Base-by-base conservation (phyloP, 164 flowering plant genomes). In the Macadamia tetraphylla region DNA sequence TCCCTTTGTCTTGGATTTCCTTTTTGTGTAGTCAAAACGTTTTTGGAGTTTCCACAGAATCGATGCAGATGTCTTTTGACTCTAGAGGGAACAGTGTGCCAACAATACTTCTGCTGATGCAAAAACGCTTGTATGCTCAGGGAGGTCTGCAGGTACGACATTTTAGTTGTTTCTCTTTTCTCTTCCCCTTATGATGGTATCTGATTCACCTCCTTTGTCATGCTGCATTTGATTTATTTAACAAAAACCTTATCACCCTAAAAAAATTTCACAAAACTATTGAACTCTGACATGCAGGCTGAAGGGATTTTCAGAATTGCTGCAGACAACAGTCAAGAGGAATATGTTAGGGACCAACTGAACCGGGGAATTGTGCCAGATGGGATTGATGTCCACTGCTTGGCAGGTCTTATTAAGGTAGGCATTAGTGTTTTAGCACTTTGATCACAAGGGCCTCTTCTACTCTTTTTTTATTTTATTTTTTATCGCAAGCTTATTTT, bases 11-110 rank as follows among this genome's bases (percentile, higher is more conserved):
- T 40, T 62, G 32, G 31, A 51, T 61, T 52, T 71, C 68, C 23
- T 73, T 69, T 42, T 6, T 57, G 49, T 69, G 70, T 62, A 87
- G 95, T 80, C 76, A 92, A 67, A 80, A 76, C 40, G 92, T 86
- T 29, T 89, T 87, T 79, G 95, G 95, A 74, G 95, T 89, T 69
- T 87, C 92, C 15, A 80, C 92, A 17, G 92, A 89, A 70, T 89
- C 94, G 56, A 89, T 89, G 92, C 94, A 89, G 69, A 78, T 85
- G 62, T 86, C 92, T 3, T 87, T 72, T 76, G 94, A 87, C 73
- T 63, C 78, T 7, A 81, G 90, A 77, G 95, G 95, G 40, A 87
- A 89, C 60, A 84, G 88, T 78, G 86, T 89, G 58, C 95, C 95
- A 46, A 87, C 90, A 9, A 87, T 86, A 67, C 90, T 89, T 35